Evolutionary conservation across 2,329 filamentous ascomycete species (phyloP), one percentile per base, ranked within the genome.

Genomic region (Claviceps fusiformis): DNA sequence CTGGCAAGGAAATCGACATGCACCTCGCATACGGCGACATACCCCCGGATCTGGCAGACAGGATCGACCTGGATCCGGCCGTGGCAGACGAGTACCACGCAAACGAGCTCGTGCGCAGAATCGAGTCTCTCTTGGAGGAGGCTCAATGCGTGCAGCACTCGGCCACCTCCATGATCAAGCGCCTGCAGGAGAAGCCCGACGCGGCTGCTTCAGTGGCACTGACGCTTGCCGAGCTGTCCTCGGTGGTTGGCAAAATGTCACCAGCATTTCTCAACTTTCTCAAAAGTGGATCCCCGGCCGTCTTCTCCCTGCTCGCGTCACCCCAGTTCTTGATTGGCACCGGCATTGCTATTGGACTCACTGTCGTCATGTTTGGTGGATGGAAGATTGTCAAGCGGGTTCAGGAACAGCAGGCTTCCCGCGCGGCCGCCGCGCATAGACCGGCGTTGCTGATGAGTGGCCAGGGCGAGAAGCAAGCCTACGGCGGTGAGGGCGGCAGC

Each of bases 351-450:
- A 83, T 95, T 0, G 93, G 93, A 15, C 85, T 95, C n/a, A 97
- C 93, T 0, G 84, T 97, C 9, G 89, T 98, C 63, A 91, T 93
- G 68, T 89, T 98, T 57, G 93, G 93, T 54, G 92, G 93, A 5
- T 97, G 89, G 80, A 97, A 95, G 73, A 96, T 98, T 68, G 84
- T 98, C 71, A 95, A 96, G 76, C 85, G 83, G 62, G 88, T 97
- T 61, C 70, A 71, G 57, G 76, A 78, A 54, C 66, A 65, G 24
- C 67, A 68, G 54, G 60, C 62, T 1, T 63, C 66, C 1, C 57
- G 63, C 2, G 64, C 65, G 49, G 67, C 68, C 1, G 64, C 66
- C 58, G 55, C 24, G 31, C 31, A 64, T 10, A 62, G 62, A 17
- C 66, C 64, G 43, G 62, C 58, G 6, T 62, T 62, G 3, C 54